Percentiles rank a stretch among this genome's conserved stretches.
Conservation (phyloP, 306 rosid species). For the Dryas alaskensis region DNA sequence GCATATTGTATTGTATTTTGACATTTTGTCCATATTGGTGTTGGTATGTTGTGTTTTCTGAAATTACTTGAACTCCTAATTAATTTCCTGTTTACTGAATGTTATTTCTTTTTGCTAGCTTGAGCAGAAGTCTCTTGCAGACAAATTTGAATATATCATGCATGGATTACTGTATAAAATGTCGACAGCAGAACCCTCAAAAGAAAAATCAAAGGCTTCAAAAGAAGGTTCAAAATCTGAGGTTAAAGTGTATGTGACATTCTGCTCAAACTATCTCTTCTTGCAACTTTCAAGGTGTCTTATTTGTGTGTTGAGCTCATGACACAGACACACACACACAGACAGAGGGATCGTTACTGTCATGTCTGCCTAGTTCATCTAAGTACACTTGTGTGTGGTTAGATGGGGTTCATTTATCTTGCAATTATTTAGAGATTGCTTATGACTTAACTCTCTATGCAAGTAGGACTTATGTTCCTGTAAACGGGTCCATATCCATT, state of each 20-base stretch:
- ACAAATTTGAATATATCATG: conserved; percentile 92
- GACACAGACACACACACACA: not conserved
- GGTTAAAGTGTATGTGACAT: conserved; percentile 56
- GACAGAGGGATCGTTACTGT: not conserved
- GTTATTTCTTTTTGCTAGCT: conserved; percentile 44
- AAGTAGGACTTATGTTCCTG: not conserved
- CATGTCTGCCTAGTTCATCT: not conserved
- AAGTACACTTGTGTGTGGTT: not conserved
- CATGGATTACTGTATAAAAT: conserved; percentile 71
- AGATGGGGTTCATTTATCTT: not conserved
- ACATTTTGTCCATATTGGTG: not conserved
- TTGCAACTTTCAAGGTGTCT: conserved; percentile 12
- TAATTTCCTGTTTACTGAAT: conserved; percentile 18
- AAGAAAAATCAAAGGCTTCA: not conserved
- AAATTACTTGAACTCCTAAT: not conserved
- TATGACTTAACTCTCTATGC: not conserved
- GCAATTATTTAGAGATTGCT: not conserved
- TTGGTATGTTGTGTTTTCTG: not conserved
- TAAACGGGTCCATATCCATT: not conserved
- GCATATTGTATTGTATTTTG: not conserved
- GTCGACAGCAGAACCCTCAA: conserved; percentile 10
- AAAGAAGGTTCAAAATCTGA: conserved; percentile 43
- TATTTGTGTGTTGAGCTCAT: conserved; percentile 3
- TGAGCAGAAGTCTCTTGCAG: conserved; percentile 67
- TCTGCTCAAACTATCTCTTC: not conserved